Conservation (phyloP, 768 basidiomycete species). For the Plicaturopsis crispa region DNA sequence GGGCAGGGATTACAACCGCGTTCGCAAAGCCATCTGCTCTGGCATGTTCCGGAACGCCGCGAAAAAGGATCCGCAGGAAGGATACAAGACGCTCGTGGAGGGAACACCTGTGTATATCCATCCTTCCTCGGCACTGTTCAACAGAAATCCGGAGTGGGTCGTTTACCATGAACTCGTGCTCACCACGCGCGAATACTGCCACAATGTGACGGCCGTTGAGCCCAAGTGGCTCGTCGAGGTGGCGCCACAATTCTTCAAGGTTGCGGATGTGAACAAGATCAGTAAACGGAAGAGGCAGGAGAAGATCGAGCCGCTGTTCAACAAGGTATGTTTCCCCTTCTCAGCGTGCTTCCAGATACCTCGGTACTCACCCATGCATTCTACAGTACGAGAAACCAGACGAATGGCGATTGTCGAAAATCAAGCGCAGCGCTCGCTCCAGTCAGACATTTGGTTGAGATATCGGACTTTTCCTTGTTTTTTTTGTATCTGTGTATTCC, state of each 20-base stretch:
- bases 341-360: constrained; percentile 3
- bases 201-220: constrained; percentile 91
- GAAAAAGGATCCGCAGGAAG: constrained; percentile 97
- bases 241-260: constrained; percentile 97
- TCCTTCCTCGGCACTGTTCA: constrained; percentile 94
- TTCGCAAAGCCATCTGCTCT: constrained; percentile 93
- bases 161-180: constrained; percentile 94
- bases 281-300: constrained; percentile 93
- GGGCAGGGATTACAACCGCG: constrained; percentile 86
- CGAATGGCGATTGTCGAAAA: constrained; percentile 90
- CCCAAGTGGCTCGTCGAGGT: constrained; percentile 99
- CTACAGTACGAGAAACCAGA: constrained; percentile 78
- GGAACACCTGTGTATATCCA: constrained; percentile 99
- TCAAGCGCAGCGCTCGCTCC: constrained; percentile 86
- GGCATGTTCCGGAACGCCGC: constrained; percentile 98
- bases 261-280: constrained; percentile 96
- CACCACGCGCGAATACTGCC: constrained; percentile 93
- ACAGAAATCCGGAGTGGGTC: constrained; percentile 93
- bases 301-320: constrained; percentile 94
- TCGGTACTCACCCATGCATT: too few relatives aligned
- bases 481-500: too few relatives aligned
- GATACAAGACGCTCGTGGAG: constrained; percentile 96
- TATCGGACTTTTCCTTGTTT: too few relatives aligned
- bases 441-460: constrained; percentile 89
- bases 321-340: constrained; percentile 46